phyloP scores from a whole-genome alignment of 345 rosid species.

The Stellera chamaejasme region DNA sequence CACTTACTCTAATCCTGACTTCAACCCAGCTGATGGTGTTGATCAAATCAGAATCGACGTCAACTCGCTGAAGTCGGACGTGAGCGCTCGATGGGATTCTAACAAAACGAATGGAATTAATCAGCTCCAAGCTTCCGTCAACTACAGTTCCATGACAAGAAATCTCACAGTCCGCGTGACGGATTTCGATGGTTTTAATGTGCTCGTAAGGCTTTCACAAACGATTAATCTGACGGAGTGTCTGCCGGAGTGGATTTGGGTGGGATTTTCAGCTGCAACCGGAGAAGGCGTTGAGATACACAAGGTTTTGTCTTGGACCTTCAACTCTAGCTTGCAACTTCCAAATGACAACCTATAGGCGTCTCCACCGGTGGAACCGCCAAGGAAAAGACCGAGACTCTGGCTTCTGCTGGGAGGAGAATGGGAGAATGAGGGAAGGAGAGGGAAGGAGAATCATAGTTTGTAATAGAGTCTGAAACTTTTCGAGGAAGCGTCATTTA shows the following conservation, averaged over 20 bases:
- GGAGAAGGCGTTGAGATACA: neutral
- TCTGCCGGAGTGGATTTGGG: constrained; percentile 7
- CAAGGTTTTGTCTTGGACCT: constrained; percentile 5
- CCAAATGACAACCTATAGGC: neutral
- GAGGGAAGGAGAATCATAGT: too few species aligned
- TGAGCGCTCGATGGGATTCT: neutral
- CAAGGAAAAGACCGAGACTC: neutral
- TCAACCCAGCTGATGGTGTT: neutral
- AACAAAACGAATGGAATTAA: neutral
- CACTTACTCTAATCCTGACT: neutral
- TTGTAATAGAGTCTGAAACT: too few species aligned
- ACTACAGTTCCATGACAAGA: constrained; percentile 1
- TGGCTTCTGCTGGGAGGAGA: constrained; percentile 1
- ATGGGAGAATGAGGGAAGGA: too few species aligned
- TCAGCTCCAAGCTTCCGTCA: constrained; percentile 3
- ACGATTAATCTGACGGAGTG: neutral
- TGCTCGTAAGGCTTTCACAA: neutral
- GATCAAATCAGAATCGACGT: constrained; percentile 11
- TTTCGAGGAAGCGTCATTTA: too few species aligned
- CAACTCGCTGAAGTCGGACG: constrained; percentile 2
- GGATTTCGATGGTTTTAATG: neutral
- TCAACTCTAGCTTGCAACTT: constrained; percentile 1
- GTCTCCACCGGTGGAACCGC: neutral
- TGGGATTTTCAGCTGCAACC: constrained; percentile 11
- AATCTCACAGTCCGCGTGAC: constrained; percentile 8